A percentile compares a stretch with the other conserved stretches of the same genome.
These are phyloP conservation scores for Mycena latifolia DNA, from an alignment of 768 basidiomycete genomes.

Conservation along the genomic window DNA sequence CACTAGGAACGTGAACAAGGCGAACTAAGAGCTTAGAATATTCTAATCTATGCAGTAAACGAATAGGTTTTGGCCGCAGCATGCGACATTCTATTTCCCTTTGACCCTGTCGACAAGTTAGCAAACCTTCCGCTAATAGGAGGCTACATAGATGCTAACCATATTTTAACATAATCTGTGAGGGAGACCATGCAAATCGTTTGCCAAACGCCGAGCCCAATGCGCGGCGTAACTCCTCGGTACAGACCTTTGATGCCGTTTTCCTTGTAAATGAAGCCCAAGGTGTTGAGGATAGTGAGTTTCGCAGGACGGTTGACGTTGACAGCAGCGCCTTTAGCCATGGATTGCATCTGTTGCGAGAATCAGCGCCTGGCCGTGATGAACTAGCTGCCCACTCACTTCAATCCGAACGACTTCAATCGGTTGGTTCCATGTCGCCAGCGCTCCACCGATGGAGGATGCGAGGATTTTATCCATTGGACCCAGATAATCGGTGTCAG, in stretches of 20 bases:
- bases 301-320: conserved; percentile 89
- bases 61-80: conserved; percentile 40
- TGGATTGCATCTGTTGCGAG: conserved; percentile 92
- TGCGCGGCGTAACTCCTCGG: conserved; percentile 96
- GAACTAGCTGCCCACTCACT: conserved; percentile 55
- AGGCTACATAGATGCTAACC: conserved; percentile 57
- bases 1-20: too few relatives aligned
- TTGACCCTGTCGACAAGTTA: conserved; percentile 62
- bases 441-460: conserved; percentile 91
- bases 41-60: conserved; percentile 36
- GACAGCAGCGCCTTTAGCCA: conserved; percentile 82
- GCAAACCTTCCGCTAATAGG: conserved; percentile 1
- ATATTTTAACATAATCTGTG: conserved; percentile 94
- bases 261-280: conserved; percentile 95
- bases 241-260: conserved; percentile 98
- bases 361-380: conserved; percentile 19
- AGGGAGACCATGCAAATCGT: conserved; percentile 99
- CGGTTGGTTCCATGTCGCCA: conserved; percentile 99
- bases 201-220: conserved; percentile 97
- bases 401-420: conserved; percentile 98
- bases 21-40: conserved; percentile 31
- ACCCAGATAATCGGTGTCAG: conserved; percentile 78
- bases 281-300: conserved; percentile 91
- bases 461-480: conserved; percentile 90
- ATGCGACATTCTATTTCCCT: conserved; percentile 45